A percentile compares a stretch with the other conserved stretches of the same genome.
Conservation (phyloP, 441 rosid species). For the Adansonia madagascariensis region DNA sequence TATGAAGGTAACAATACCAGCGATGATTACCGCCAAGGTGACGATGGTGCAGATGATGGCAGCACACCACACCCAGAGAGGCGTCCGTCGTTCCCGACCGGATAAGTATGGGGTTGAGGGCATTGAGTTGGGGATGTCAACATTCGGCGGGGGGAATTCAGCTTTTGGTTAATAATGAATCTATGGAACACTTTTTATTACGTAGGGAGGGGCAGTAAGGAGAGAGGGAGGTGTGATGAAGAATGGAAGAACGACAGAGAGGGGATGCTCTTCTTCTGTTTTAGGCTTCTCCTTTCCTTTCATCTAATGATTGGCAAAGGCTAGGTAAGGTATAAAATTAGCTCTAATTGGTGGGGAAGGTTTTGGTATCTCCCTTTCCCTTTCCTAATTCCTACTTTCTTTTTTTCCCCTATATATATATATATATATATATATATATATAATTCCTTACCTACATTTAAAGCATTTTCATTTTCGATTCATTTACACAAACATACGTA, state of each 20-base stretch:
- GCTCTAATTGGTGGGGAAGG: constrained; percentile 50
- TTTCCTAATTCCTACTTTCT: not conserved
- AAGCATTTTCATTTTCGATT: too few relatives aligned
- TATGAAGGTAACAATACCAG: constrained; percentile 60
- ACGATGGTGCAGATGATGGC: constrained; percentile 72
- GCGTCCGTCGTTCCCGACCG: constrained; percentile 32
- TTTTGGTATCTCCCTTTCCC: constrained; percentile 64
- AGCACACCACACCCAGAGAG: constrained; percentile 65
- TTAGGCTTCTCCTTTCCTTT: constrained; percentile 18
- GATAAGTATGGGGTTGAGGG: not conserved
- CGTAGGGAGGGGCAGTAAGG: too few relatives aligned
- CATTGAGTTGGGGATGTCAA: not conserved
- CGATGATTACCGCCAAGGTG: constrained; percentile 58
- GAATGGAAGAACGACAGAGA: not conserved
- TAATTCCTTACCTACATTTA: too few relatives aligned
- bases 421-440: too few relatives aligned
- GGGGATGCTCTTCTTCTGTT: not conserved
- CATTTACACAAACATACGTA: too few relatives aligned
- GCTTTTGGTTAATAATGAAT: not conserved
- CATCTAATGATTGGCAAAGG: constrained; percentile 23
- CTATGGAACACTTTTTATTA: not conserved
- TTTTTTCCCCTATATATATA: not conserved
- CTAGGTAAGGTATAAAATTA: constrained; percentile 31
- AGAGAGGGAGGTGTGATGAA: not conserved
- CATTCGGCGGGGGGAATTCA: not conserved